Base-by-base conservation (phyloP, 2,329 filamentous ascomycete species). In the Didymellaceae sp. region DNA sequence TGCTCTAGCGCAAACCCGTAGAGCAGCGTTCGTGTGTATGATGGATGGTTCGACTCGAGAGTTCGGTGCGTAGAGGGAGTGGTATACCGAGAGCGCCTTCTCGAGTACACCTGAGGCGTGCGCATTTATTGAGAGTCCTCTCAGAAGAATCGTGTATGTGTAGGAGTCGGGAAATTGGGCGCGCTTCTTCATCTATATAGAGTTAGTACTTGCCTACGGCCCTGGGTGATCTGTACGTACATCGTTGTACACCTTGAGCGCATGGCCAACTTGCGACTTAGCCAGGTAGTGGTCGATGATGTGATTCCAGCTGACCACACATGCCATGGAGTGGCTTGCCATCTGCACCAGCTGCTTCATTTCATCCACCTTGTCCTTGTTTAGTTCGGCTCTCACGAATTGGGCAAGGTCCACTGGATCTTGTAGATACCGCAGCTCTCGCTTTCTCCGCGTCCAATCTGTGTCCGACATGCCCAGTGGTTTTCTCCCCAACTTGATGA, bases 221-320 rank as follows among this genome's bases (percentile, higher is more conserved):
- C 30, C 16, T 9, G 21, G 11, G 13, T 21, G 26, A 20, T 20
- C 43, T 2, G 18, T 28, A 52, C 78, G 56, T 72, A 89, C 88
- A 72, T 97, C 93, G 72, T 97, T 96, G 76, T 86, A 97, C n/a
- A 91, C 78, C 74, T 89, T 91, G 49, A 96, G 75, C 14, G 89
- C 92, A 16, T 78, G 75, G 52, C 80, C 80, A 25, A 91, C 72
- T 42, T 80, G 80, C 32, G 83, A 78, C 18, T 84, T 77, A 32
- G 80, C 74, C 70, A 97, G 75, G 55, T 84, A 78, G 71, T 91
- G 85, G 49, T 87, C 82, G 48, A 99, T 86, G 34, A 96, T 74
- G 66, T 89, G 84, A 73, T 97, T 97, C 92, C 93, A 99, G 51
- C 88, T 86, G 50, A 95, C 91, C 4, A 83, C 78, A 57, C 88